Evolutionary conservation across 768 basidiomycete species (phyloP).

Genomic region (Boletus edulis): DNA sequence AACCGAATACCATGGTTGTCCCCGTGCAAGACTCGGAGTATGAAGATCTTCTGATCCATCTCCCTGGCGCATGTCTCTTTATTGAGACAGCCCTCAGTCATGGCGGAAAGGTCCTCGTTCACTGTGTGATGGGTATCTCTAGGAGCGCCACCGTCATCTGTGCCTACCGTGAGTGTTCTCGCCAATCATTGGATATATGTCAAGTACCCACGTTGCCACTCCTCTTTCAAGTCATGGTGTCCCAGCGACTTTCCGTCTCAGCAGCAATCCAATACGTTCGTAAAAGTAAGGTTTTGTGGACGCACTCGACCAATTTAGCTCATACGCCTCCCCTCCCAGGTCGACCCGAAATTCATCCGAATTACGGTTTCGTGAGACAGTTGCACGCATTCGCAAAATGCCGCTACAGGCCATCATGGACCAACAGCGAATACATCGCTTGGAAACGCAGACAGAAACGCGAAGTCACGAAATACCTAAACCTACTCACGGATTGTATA

Average conservation of each 20-base stretch:
- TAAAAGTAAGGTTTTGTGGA: slow-evolving; percentile 37
- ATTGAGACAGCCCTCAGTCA: slow-evolving; percentile 54
- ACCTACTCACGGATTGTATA: slow-evolving; percentile 50
- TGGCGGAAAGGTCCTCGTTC: slow-evolving; percentile 62
- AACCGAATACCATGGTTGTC: slow-evolving; percentile 34
- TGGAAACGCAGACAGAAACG: slow-evolving; percentile 58
- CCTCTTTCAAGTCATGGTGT: slow-evolving; percentile 46
- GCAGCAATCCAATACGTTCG: slow-evolving; percentile 50
- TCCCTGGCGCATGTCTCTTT: slow-evolving; percentile 58
- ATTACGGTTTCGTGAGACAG: slow-evolving; percentile 56
- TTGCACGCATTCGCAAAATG: slow-evolving; percentile 54
- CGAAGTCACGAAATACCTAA: slow-evolving; percentile 52
- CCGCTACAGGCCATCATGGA: slow-evolving; percentile 41
- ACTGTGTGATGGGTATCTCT: slow-evolving; percentile 73
- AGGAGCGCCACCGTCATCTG: slow-evolving; percentile 61
- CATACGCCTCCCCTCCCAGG: slow-evolving; percentile 21
- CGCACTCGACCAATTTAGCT: slow-evolving; percentile 4
- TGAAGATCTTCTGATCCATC: slow-evolving; percentile 61
- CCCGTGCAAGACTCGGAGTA: slow-evolving; percentile 46
- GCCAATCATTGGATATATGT: background rate
- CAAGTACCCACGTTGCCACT: background rate
- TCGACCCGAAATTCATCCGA: slow-evolving; percentile 38
- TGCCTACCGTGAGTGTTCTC: slow-evolving; percentile 46
- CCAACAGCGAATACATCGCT: slow-evolving; percentile 46
- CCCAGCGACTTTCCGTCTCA: slow-evolving; percentile 37